phyloP scores from a whole-genome alignment of 2,329 filamentous ascomycete species.

The Kalmusia sp. region DNA sequence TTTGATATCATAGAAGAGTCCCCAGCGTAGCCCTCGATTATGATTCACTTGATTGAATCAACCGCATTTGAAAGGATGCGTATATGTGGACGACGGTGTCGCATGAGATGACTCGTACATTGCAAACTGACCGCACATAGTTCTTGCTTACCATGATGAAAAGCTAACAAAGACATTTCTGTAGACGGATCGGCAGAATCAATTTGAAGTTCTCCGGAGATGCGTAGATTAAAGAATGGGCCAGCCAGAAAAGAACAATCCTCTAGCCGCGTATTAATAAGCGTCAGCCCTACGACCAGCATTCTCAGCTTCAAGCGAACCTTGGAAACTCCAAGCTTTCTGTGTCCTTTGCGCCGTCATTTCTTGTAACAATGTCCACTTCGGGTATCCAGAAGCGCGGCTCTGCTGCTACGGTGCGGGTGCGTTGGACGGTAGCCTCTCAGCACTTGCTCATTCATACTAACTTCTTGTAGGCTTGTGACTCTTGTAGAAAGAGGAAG shows the following conservation, averaged over 20 bases:
- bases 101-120: no score
- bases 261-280: neutral
- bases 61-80: no score
- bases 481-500: slow-evolving; percentile 35
- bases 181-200: no score
- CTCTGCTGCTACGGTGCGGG: slow-evolving; percentile 30
- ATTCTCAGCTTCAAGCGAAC: neutral
- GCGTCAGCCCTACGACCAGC: neutral
- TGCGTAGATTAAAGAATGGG: no score
- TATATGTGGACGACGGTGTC: no score
- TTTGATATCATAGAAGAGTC: no score
- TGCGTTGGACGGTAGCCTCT: slow-evolving; percentile 9
- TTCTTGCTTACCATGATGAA: no score
- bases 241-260: neutral
- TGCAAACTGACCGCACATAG: no score
- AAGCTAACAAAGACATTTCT: no score
- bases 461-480: slow-evolving; percentile 25
- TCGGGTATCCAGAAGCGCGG: slow-evolving; percentile 30
- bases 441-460: neutral
- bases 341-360: neutral
- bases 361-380: slow-evolving; percentile 19
- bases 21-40: no score
- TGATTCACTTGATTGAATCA: no score
- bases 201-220: no score
- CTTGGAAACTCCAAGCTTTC: neutral